These are phyloP conservation scores for Plasmodium billcollinsi DNA, from an alignment of 169 alveolate genomes.

Conservation along the genomic window DNA sequence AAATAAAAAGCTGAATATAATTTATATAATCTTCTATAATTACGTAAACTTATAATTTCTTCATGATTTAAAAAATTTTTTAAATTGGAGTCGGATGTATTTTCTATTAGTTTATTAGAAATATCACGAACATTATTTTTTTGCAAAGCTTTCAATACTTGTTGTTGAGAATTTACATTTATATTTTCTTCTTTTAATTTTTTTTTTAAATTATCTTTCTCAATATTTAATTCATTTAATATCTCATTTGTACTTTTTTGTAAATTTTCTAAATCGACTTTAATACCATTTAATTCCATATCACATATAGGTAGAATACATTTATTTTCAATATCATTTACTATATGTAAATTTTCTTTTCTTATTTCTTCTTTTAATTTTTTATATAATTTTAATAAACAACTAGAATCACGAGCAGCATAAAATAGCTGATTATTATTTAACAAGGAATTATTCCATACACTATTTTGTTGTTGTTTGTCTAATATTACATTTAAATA, in stretches of 20 bases:
- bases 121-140: constrained; percentile 82
- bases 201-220: constrained; percentile 75
- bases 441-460: constrained; percentile 84
- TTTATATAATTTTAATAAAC: constrained; percentile 85
- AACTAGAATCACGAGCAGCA: constrained; percentile 89
- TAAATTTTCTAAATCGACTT: constrained; percentile 83
- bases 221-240: constrained; percentile 78
- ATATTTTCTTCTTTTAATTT: constrained; percentile 80
- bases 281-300: constrained; percentile 90
- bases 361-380: constrained; percentile 82
- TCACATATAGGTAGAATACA: constrained; percentile 88
- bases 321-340: constrained; percentile 86
- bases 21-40: constrained; percentile 85
- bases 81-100: constrained; percentile 88
- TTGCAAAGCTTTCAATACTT: constrained; percentile 84
- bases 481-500: constrained; percentile 84
- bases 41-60: constrained; percentile 85
- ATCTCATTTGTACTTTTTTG: constrained; percentile 81
- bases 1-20: constrained; percentile 89
- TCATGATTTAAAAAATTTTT: constrained; percentile 85
- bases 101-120: constrained; percentile 80
- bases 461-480: constrained; percentile 88
- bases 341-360: constrained; percentile 80
- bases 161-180: constrained; percentile 89
- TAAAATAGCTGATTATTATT: constrained; percentile 87